These are phyloP conservation scores for Ustilago cynodontis DNA, from an alignment of 1,284 basidiomycete species.

Conservation along the genomic window DNA sequence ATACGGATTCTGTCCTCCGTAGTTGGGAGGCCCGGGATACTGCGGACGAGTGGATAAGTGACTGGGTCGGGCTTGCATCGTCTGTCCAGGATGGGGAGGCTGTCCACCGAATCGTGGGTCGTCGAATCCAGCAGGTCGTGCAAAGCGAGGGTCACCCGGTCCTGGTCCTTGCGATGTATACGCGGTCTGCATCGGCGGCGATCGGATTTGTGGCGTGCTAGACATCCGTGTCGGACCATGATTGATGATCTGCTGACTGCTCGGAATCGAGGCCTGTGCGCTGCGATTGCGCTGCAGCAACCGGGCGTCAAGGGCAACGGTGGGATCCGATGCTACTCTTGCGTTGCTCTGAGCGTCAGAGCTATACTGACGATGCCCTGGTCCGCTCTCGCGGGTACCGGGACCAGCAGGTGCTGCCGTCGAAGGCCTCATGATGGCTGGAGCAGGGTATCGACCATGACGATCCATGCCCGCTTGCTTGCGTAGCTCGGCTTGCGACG, in stretches of 20 bases:
- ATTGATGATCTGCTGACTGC: conserved; percentile 29
- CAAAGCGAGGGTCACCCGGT: conserved; percentile 34
- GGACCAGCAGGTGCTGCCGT: conserved; percentile 42
- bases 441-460: conserved; percentile 47
- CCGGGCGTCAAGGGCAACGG: conserved; percentile 23
- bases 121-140: conserved; percentile 5
- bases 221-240: conserved; percentile 39
- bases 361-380: conserved; percentile 49
- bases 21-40: conserved; percentile 27
- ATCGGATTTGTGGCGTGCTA: conserved; percentile 45
- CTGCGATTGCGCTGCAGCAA: conserved; percentile 47
- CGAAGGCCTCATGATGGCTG: conserved; percentile 44
- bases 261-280: conserved; percentile 44
- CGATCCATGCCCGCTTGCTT: conserved; percentile 43
- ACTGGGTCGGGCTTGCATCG: conserved; percentile 18
- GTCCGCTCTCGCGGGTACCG: conserved; percentile 15
- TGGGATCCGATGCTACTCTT: conserved; percentile 5
- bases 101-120: conserved; percentile 35
- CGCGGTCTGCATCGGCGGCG: conserved; percentile 26
- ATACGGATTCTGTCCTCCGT: conserved; percentile 19
- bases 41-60: conserved; percentile 27
- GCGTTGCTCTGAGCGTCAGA: conserved; percentile 36
- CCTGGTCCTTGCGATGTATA: conserved; percentile 12
- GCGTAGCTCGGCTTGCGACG: conserved; percentile 33
- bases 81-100: conserved; percentile 17